Base-by-base conservation (phyloP, 768 basidiomycete species). In the Chiua virens region DNA sequence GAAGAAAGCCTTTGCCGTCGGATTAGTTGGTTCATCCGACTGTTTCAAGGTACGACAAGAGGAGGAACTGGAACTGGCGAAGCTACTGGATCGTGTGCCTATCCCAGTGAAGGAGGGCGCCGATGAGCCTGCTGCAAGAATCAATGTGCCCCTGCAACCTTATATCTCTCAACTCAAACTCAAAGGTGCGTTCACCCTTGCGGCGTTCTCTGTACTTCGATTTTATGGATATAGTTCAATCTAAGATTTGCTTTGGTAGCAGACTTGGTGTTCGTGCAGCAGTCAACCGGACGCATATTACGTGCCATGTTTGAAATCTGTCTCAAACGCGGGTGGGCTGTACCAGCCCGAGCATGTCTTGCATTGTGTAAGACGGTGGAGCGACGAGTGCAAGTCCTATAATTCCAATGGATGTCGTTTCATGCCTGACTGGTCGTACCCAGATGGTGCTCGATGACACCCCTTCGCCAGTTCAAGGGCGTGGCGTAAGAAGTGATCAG, bases 381-480 rank as follows among this genome's bases (percentile, higher is more conserved):
- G 63, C 83, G 86, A 59, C 73, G 86, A 49, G 90, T 92, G 91
- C 86, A 37, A 61, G 84, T 71, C 14, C 5, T 3, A 25, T 13
- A 27, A 34, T 5, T 18, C 27, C n/a, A 8, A 9, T 1, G 44
- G 13, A 32, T 8, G 2, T 32, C 18, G 18, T 10, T 9, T 2
- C 21, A 20, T 17, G 39, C n/a, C 35, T 50, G 32, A 47, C 32
- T 35, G 20, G 52, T 28, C 32, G 37, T 57, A 18, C 41, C 25
- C 48, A 94, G 91, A 89, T 98, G 96, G 96, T 85, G 86, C 30
- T 94, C 94, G 0, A 98, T 98, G 95, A 94, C 95, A 0, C 95
- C 96, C 8, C 78, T 98, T 34, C 82, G 97, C 34, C 97, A 99
- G 66, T 98, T 98, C 79, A 92, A 87, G 67, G 87, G 88, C 58